Evolutionary conservation across 495 filamentous ascomycete species (phyloP).

Genomic region (Aspergillus ostianus): DNA sequence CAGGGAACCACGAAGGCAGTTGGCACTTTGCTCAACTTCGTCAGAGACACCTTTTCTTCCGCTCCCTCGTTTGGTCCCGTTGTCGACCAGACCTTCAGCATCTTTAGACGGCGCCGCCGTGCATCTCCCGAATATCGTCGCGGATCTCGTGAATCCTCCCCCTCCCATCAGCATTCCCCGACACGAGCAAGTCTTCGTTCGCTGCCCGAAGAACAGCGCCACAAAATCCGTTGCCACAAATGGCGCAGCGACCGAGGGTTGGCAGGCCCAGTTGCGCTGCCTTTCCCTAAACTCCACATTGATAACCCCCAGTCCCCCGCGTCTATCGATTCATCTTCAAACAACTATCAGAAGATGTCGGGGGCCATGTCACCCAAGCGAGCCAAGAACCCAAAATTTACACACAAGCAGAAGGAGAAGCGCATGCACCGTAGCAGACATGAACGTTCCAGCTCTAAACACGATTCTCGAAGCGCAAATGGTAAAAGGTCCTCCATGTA

Average conservation of each 20-base stretch:
- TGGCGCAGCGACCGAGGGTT: conserved; percentile 15
- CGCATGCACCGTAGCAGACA: too few species aligned
- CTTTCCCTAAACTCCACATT: conserved; percentile 18
- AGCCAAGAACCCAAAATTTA: background rate
- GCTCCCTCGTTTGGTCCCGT: background rate
- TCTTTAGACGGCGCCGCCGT: background rate
- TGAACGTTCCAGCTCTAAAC: too few species aligned
- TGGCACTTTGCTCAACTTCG: background rate
- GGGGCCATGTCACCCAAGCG: too few species aligned
- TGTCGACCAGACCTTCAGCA: background rate
- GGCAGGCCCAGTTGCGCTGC: conserved; percentile 6
- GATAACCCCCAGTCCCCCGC: conserved; percentile 8
- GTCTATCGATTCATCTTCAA: conserved; percentile 1
- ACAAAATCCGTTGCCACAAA: conserved; percentile 7
- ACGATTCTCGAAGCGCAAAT: background rate
- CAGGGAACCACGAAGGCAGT: conserved; percentile 7
- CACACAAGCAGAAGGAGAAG: background rate
- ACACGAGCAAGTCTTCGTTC: conserved; percentile 13
- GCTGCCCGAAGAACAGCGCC: conserved; percentile 16
- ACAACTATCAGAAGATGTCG: background rate
- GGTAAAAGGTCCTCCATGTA: background rate
- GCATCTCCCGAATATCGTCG: background rate
- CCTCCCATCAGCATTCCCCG: conserved; percentile 5
- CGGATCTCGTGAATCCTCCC: background rate
- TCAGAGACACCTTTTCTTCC: conserved; percentile 8